phyloP scores from a whole-genome alignment of 805 yeast species.

The Zygosaccharomyces pseudorouxii region DNA sequence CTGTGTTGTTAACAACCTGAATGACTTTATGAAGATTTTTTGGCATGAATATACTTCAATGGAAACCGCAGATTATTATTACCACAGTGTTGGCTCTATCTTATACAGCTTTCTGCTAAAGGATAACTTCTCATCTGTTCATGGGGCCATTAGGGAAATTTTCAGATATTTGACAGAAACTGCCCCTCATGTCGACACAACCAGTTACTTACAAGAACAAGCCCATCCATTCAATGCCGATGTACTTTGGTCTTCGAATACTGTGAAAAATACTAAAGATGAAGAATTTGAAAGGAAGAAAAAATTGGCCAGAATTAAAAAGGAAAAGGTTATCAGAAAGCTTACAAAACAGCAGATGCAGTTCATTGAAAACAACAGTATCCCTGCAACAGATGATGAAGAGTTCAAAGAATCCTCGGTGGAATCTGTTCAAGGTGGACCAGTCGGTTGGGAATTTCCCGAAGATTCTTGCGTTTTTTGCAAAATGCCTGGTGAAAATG shows the following conservation, averaged over 20 bases:
- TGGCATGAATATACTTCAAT: conserved; percentile 36
- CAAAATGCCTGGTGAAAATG: conserved; percentile 30
- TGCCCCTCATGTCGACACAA: conserved; percentile 34
- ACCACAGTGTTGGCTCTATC: conserved; percentile 38
- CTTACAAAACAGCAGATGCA: conserved; percentile 73
- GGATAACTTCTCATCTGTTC: conserved; percentile 42
- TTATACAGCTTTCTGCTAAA: conserved; percentile 41
- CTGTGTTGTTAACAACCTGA: conserved; percentile 43
- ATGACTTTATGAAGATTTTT: conserved; percentile 34
- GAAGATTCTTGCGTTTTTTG: conserved; percentile 34
- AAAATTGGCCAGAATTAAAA: conserved; percentile 62
- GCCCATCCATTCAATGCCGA: conserved; percentile 36
- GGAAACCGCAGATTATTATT: conserved; percentile 38
- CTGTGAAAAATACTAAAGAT: conserved; percentile 23
- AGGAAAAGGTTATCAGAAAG: conserved; percentile 66
- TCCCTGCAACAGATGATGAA: conserved; percentile 23
- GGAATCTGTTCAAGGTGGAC: conserved; percentile 3
- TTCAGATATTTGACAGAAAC: conserved; percentile 34
- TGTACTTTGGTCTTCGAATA: conserved; percentile 26
- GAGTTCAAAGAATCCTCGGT: conserved; percentile 12
- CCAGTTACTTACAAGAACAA: conserved; percentile 34
- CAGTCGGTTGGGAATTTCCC: conserved; percentile 18
- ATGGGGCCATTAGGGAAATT: conserved; percentile 55
- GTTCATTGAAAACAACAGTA: conserved; percentile 56
- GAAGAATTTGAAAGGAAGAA: conserved; percentile 57